Evolutionary conservation across 2,329 filamentous ascomycete species (phyloP).

Genomic region (Fusarium incarnatum): DNA sequence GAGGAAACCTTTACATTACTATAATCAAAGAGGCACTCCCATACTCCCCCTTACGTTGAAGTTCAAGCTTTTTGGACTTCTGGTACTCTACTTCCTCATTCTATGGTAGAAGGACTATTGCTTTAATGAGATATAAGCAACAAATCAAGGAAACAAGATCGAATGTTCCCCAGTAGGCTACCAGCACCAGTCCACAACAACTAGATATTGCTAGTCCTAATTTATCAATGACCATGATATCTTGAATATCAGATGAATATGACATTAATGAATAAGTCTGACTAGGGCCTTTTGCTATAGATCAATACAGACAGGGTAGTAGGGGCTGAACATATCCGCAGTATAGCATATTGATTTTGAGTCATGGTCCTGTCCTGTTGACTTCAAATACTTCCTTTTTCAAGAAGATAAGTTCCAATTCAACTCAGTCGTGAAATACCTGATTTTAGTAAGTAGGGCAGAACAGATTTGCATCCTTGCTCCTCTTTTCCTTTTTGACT

Average conservation of each 20-base stretch:
- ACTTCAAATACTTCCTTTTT: neutral
- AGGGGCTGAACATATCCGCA: neutral
- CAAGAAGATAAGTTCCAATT: neutral
- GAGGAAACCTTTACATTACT: neutral
- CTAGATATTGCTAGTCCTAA: neutral
- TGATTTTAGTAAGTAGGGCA: neutral
- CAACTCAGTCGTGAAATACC: neutral
- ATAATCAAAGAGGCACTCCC: neutral
- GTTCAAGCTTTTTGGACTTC: too few relatives aligned
- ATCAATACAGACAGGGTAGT: neutral
- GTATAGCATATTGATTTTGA: neutral
- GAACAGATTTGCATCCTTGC: neutral
- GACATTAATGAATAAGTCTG: neutral
- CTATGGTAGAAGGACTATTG: neutral
- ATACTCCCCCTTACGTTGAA: neutral
- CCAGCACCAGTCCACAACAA: neutral
- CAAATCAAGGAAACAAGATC: neutral
- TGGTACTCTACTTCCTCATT: neutral
- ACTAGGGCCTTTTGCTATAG: neutral
- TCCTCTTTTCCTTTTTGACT: neutral
- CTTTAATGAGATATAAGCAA: too few relatives aligned
- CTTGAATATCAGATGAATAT: neutral
- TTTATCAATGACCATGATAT: neutral
- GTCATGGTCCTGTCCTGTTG: neutral
- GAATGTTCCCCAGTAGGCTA: neutral